A percentile compares a stretch with the other conserved stretches of the same genome.
These are phyloP conservation scores for Fusarium avenaceum DNA, from an alignment of 2,329 filamentous ascomycete species.

Conservation along the genomic window DNA sequence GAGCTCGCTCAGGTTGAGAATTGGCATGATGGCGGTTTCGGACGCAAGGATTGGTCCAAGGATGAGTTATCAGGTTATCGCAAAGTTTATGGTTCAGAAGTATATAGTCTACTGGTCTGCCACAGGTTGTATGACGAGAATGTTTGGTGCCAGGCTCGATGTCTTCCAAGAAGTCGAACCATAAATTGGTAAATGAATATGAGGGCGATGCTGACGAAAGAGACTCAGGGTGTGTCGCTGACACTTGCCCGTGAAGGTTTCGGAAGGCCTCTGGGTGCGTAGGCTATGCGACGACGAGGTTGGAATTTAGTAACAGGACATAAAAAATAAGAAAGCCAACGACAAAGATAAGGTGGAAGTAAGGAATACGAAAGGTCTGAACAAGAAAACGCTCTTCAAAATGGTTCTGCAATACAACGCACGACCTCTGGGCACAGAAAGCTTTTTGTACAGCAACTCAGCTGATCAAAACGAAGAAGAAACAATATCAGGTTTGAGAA, in stretches of 20 bases:
- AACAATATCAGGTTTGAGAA: not conserved
- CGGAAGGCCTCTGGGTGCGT: not conserved
- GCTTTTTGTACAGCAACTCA: slow-evolving; percentile 33
- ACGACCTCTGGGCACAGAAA: slow-evolving; percentile 17
- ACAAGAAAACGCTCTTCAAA: slow-evolving; percentile 6
- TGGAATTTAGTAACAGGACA: not conserved
- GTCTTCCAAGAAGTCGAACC: too few relatives aligned
- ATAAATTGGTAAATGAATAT: too few relatives aligned
- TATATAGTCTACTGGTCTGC: slow-evolving; percentile 8
- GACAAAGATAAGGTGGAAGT: not conserved
- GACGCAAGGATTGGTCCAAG: not conserved
- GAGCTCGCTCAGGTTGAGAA: slow-evolving; percentile 63
- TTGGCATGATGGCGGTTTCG: slow-evolving; percentile 27
- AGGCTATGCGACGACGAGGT: not conserved
- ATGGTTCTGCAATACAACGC: slow-evolving; percentile 1
- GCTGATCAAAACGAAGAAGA: not conserved
- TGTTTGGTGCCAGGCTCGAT: not conserved
- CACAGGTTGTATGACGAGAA: not conserved
- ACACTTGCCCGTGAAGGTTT: not conserved
- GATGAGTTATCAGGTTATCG: slow-evolving; percentile 1
- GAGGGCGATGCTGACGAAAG: not conserved
- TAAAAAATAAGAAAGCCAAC: not conserved
- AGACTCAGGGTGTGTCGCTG: not conserved
- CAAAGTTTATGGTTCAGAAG: not conserved
- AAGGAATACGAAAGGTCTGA: not conserved